Evolutionary conservation across 768 basidiomycete species (phyloP), one percentile per base, ranked within the genome.

Genomic region (Suillus paluster): DNA sequence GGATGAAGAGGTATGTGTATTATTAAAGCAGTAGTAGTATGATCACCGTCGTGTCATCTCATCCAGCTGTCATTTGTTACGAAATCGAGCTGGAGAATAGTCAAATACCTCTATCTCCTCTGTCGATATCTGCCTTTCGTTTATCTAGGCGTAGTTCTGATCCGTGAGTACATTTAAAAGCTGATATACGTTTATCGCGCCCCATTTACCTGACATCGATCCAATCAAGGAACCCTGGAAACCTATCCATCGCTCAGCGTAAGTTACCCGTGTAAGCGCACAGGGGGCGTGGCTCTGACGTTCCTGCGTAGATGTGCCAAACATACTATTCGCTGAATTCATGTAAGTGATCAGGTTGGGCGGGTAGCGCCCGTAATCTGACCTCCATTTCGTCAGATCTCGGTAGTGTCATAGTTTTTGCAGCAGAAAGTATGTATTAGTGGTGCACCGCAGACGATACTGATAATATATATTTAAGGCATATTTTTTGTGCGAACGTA

Each of bases 181-280:
- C 8, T 19, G 14, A 15, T 53, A 14, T 27, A 19, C 27, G 12
- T 23, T 19, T 11, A 23, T 36, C 34, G 5, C 23, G 11, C 49
- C 50, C 30, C 21, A 12, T 55, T 56, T 54, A 9, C 41, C 54
- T 38, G 38, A 39, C 11, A 23, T 25, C 15, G 5, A 25, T 38
- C 3, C 11, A 3, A 55, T 39, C 9, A 27, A 55, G 87, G 58
- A 82, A 4, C 38, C 3, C 25, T 39, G 7, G 38, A 39, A 8
- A 63, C 2, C 5, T 2, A 55, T 7, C 54, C 54, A 27, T 39
- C 25, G 25, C 54, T 55, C 54, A 19, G 23, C 23, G 54, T 55
- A 25, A 39, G 54, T 55, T 23, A 11, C 19, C 17, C 21, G 19
- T 11, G 17, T 55, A 11, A 25, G 12, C 25, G 17, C 6, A 5